phyloP scores from a whole-genome alignment of 2,329 filamentous ascomycete genomes.

The Pleurostoma richardsiae region DNA sequence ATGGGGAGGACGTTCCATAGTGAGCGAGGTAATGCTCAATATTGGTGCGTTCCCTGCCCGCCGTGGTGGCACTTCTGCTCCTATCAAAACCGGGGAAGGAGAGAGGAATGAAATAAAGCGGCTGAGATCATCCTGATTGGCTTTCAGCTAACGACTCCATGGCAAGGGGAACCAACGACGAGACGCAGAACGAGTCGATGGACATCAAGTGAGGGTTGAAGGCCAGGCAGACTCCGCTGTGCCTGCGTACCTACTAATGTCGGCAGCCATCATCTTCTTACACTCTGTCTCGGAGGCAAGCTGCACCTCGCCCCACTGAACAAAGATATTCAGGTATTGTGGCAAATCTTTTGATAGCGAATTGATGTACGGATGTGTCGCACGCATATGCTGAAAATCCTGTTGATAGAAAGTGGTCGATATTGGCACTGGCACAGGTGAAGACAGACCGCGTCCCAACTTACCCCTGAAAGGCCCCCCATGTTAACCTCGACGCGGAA shows the following conservation, averaged over 20 bases:
- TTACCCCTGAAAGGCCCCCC: not conserved
- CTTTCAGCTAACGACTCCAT: not conserved
- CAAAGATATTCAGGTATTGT: slow-evolving; percentile 9
- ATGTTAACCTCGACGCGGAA: not conserved
- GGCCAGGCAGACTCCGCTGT: too few relatives aligned
- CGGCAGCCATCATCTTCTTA: slow-evolving; percentile 17
- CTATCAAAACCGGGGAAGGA: too few relatives aligned
- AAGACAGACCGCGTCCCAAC: not conserved
- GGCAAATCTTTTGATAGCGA: not conserved
- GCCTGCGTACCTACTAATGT: not conserved
- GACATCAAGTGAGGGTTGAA: slow-evolving; percentile 18
- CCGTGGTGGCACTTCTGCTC: too few relatives aligned
- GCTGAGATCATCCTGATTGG: too few relatives aligned
- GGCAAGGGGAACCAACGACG: slow-evolving; percentile 20
- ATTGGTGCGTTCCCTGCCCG: slow-evolving; percentile 4
- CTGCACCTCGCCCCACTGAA: slow-evolving; percentile 17
- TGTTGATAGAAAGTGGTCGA: slow-evolving; percentile 33
- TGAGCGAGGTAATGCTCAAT: slow-evolving; percentile 6
- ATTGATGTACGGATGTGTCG: not conserved
- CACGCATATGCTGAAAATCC: not conserved
- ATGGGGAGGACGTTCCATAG: slow-evolving; percentile 9
- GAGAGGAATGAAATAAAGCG: too few relatives aligned
- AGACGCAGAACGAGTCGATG: slow-evolving; percentile 21
- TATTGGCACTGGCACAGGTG: slow-evolving; percentile 47
- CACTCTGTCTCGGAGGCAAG: slow-evolving; percentile 14